These are phyloP conservation scores for Metarhizium album DNA, from an alignment of 2,329 filamentous ascomycete genomes.

Conservation along the genomic window DNA sequence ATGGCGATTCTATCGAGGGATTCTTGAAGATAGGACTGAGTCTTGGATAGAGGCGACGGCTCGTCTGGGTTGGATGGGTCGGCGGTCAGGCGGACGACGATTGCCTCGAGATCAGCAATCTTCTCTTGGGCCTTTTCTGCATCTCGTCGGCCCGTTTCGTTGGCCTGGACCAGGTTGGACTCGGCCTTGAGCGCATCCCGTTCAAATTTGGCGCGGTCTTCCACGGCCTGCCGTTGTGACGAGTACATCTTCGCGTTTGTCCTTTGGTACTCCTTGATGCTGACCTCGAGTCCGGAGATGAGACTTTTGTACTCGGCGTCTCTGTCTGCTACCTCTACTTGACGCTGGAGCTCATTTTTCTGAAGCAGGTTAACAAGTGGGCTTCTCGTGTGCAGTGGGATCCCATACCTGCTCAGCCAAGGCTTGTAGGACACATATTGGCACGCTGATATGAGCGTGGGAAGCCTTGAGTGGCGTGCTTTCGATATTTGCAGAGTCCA, in stretches of 20 bases:
- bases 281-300: constrained; percentile 32
- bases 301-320: constrained; percentile 28
- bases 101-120: constrained; percentile 25
- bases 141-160: constrained; percentile 19
- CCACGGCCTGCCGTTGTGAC: constrained; percentile 37
- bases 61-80: constrained; percentile 13
- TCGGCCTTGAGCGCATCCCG: constrained; percentile 32
- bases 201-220: constrained; percentile 39
- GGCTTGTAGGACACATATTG: constrained; percentile 25
- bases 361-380: constrained; percentile 5
- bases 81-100: constrained; percentile 18
- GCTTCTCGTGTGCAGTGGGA: neutral
- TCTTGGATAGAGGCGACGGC: constrained; percentile 16
- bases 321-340: constrained; percentile 15
- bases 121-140: constrained; percentile 27
- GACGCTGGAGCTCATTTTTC: constrained; percentile 21
- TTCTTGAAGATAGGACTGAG: constrained; percentile 25
- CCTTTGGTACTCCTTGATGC: constrained; percentile 33
- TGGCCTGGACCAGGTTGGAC: constrained; percentile 17
- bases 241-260: constrained; percentile 34
- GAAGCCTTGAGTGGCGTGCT: constrained; percentile 8
- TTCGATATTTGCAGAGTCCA: constrained; percentile 13
- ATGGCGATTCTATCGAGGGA: constrained; percentile 25
- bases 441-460: constrained; percentile 16
- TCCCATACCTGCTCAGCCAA: constrained; percentile 27